phyloP scores from a whole-genome alignment of 257 asterid species.

The Oldenlandia corymbosa region DNA sequence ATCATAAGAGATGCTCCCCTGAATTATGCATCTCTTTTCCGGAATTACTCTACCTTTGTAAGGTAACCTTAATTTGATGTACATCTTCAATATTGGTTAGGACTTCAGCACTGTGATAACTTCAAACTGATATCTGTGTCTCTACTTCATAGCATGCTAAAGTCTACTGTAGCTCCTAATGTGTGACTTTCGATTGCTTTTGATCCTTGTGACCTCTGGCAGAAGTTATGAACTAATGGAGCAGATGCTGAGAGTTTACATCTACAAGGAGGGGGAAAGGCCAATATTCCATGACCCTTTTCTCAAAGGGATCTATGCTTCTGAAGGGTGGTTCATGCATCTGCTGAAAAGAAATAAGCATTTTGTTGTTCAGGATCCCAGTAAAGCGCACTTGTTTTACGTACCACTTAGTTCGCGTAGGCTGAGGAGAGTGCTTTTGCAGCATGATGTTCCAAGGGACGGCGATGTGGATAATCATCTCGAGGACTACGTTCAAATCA shows the following conservation, averaged over 20 bases:
- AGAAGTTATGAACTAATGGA: conserved; percentile 70
- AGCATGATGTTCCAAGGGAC: conserved; percentile 19
- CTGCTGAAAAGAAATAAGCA: conserved; percentile 47
- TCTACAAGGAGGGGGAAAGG: conserved; percentile 54
- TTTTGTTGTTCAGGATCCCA: conserved; percentile 43
- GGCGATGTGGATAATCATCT: conserved; percentile 31
- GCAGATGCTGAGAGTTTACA: conserved; percentile 40
- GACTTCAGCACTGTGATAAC: not conserved
- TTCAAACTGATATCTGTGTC: too few species aligned
- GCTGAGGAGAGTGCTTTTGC: conserved; percentile 30
- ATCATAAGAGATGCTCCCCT: conserved; percentile 27
- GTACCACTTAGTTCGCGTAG: conserved; percentile 47
- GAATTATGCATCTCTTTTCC: conserved; percentile 37
- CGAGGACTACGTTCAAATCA: conserved; percentile 29
- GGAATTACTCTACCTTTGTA: conserved; percentile 49
- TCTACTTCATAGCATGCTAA: not conserved
- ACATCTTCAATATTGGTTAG: too few species aligned
- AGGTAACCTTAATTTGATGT: conserved; percentile 25
- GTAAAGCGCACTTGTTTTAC: conserved; percentile 53
- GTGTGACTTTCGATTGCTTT: not conserved
- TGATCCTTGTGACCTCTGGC: conserved; percentile 1
- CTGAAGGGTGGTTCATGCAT: conserved; percentile 79
- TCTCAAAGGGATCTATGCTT: conserved; percentile 51
- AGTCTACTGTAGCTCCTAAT: not conserved
- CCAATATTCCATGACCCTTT: conserved; percentile 53